These are phyloP conservation scores for Exophiala bonariae DNA, from an alignment of 2,329 filamentous ascomycete species.

Conservation along the genomic window DNA sequence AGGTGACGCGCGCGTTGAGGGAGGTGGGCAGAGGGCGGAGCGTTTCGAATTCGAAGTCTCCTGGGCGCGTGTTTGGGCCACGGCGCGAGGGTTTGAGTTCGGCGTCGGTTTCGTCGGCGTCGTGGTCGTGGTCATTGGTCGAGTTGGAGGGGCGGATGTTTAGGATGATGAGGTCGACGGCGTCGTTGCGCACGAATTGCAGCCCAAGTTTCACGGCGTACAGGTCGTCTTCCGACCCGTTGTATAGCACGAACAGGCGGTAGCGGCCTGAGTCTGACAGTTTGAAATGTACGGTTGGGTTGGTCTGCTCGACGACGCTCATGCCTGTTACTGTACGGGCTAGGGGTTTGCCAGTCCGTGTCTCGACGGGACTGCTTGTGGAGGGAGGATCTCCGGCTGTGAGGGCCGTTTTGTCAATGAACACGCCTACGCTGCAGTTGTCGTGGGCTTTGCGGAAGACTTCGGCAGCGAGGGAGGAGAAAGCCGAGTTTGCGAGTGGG, in stretches of 20 bases:
- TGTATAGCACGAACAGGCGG: constrained; percentile 78
- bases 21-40: constrained; percentile 6
- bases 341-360: constrained; percentile 40
- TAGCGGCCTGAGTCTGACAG: constrained; percentile 52
- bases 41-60: constrained; percentile 14
- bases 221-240: constrained; percentile 80
- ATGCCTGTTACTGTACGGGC: constrained; percentile 54
- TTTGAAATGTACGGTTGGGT: constrained; percentile 21
- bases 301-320: constrained; percentile 39
- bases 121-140: neutral
- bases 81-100: neutral
- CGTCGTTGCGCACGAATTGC: constrained; percentile 76
- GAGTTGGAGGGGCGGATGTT: neutral
- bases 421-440: constrained; percentile 71
- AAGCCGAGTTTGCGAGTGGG: constrained; percentile 49
- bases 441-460: constrained; percentile 59
- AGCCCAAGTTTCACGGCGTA: constrained; percentile 78
- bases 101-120: constrained; percentile 8
- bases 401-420: constrained; percentile 60
- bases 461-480: constrained; percentile 46
- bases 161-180: constrained; percentile 49
- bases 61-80: neutral
- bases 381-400: neutral
- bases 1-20: constrained; percentile 6
- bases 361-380: constrained; percentile 22